Evolutionary conservation across 345 rosid species (phyloP).

Genomic region (Capsella bursapastoris): DNA sequence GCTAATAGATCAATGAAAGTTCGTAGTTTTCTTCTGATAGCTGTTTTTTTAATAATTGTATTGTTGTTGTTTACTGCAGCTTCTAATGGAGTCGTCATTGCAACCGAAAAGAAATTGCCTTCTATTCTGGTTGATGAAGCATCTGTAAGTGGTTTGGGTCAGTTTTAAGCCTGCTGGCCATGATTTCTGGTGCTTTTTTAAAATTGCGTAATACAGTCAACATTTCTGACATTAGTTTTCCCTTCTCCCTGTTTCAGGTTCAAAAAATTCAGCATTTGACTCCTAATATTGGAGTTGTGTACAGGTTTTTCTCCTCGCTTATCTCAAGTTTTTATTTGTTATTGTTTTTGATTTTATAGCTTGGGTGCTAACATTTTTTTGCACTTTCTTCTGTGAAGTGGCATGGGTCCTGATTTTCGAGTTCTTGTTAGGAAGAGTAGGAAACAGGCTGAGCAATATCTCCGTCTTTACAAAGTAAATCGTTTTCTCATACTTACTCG

Average conservation of each 20-base stretch:
- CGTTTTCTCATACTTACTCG: background rate
- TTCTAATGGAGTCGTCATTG: constrained; percentile 93
- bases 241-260: constrained; percentile 56
- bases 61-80: constrained; percentile 51
- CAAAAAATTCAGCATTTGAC: constrained; percentile 88
- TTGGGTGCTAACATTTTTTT: constrained; percentile 9
- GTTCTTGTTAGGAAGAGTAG: constrained; percentile 94
- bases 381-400: constrained; percentile 54
- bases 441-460: constrained; percentile 94
- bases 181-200: background rate
- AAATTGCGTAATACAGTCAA: background rate
- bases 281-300: constrained; percentile 95
- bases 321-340: background rate
- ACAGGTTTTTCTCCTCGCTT: constrained; percentile 65
- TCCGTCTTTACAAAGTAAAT: constrained; percentile 75
- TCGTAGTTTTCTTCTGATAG: background rate
- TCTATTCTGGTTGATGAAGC: constrained; percentile 93
- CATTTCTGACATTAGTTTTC: constrained; percentile 1
- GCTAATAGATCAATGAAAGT: background rate
- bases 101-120: constrained; percentile 90
- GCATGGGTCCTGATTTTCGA: constrained; percentile 97
- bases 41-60: background rate
- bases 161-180: background rate
- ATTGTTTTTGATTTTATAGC: constrained; percentile 1
- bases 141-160: constrained; percentile 59